These are phyloP conservation scores for Aspergillus cristatus DNA, from an alignment of 495 filamentous ascomycete species.

Conservation along the genomic window DNA sequence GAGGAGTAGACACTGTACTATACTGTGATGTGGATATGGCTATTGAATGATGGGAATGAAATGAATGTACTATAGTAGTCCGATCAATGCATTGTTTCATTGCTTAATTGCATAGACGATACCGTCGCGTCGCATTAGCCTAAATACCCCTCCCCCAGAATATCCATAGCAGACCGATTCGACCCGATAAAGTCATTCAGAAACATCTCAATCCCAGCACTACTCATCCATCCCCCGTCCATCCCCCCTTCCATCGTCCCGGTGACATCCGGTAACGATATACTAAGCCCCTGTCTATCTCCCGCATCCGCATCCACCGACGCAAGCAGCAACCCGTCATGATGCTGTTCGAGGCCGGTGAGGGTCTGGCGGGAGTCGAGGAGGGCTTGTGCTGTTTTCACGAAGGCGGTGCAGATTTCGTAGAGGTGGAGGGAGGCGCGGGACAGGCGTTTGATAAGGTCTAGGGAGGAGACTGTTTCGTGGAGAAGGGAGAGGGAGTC, in stretches of 20 bases:
- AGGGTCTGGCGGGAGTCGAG: slow-evolving; percentile 14
- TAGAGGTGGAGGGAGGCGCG: slow-evolving; percentile 14
- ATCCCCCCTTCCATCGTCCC: too few relatives aligned
- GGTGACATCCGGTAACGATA: slow-evolving; percentile 14
- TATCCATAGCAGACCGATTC: slow-evolving; percentile 16
- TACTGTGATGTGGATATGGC: too few relatives aligned
- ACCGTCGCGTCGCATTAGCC: too few relatives aligned
- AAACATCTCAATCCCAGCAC: slow-evolving; percentile 17
- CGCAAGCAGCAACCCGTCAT: slow-evolving; percentile 13
- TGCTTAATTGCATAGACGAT: too few relatives aligned
- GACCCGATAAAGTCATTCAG: slow-evolving; percentile 19
- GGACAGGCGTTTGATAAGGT: slow-evolving; percentile 16
- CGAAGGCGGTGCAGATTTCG: slow-evolving; percentile 17
- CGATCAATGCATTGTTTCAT: not conserved
- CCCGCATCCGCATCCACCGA: too few relatives aligned
- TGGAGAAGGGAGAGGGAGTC: slow-evolving; percentile 12
- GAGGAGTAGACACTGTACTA: too few relatives aligned
- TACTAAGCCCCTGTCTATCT: slow-evolving; percentile 11
- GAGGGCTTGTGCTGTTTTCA: slow-evolving; percentile 15
- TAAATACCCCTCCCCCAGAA: slow-evolving; percentile 5
- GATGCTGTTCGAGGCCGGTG: slow-evolving; percentile 12
- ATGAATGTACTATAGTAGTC: not conserved
- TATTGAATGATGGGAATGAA: too few relatives aligned
- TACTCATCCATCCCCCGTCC: slow-evolving; percentile 8
- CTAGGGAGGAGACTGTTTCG: slow-evolving; percentile 14